Evolutionary conservation across 352 stramenopile genomes (phyloP), one percentile per base, ranked within the genome.

Genomic region (Pythium vanterpoolii): DNA sequence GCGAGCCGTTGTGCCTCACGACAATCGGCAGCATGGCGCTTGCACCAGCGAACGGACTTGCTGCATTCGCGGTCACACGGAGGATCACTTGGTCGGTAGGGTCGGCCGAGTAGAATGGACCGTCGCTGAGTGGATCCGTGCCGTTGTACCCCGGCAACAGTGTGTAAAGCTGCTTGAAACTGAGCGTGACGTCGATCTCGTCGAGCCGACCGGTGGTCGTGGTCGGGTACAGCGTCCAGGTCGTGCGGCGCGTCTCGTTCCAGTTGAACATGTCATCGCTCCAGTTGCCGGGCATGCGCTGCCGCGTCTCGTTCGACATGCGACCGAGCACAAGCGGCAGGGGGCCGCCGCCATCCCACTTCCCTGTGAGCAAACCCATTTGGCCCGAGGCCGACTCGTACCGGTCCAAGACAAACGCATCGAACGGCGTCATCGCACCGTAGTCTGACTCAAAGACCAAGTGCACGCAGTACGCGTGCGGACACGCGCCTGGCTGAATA

Each of bases 131-230:
- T 3, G 31, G 30, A 31, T 62, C 28, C 6, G 34, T 30, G 23
- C 45, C 52, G 4, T 45, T 31, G n/a, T 68, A 51, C 11, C 65
- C 69, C 1, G 76, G 69, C n/a, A 83, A 51, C 11, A 80, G 38
- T 34, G 76, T 82, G 65, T 74, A 82, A 7, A 86, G 63, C 55
- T 83, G 76, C 60, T 83, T 83, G 61, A 86, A 78, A 57, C 76
- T 86, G 44, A 83, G 47, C 5, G 76, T 67, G 8, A 78, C 46
- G 49, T 86, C 73, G 52, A 86, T 64, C 42, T 77, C 64, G 40
- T 43, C n/a, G 23, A 18, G 14, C 34, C 50, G 60, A 26, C 65
- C 62, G 11, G 50, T 26, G 21, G 50, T 13, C 4, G 70, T 59
- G 10, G 71, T 27, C 5, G 74, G 68, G 18, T 74, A 73, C 19